Base-by-base conservation (phyloP, 2,329 filamentous ascomycete species). In the Exophiala sp. region DNA sequence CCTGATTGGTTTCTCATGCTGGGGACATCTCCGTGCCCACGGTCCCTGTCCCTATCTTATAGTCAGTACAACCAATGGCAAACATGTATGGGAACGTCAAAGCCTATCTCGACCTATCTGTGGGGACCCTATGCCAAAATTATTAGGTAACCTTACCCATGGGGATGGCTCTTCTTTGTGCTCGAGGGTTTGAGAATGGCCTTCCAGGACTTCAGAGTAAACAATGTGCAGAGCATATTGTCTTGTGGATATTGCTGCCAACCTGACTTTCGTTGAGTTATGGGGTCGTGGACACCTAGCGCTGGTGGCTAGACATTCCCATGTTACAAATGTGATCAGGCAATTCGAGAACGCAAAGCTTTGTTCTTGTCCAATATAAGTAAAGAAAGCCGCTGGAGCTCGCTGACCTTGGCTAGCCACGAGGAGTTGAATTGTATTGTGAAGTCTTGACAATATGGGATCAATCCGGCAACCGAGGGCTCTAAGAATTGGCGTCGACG, bases 401-500 rank as follows among this genome's bases (percentile, higher is more conserved):
- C 7, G 1, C 8, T 18, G 18, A 16, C 34, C 34, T 19, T 19
- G 34, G 34, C 4, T 19, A 2, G 34, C 7, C 34, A 19, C 11
- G 14, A 19, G 5, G 3, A 6, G n/a, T n/a, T 13, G 9, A 8
- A 8, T 10, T 6, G 19, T n/a, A 41, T 24, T 24, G 38, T 41
- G 22, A 19, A 41, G 38, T 13, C 16, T 14, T n/a, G 19, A 23
- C 22, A 41, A n/a, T 13, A 41, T 41, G 22, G 38, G 22, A n/a
- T 23, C 38, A 24, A 24, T 42, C 37, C 29, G 21, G 10, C 30
- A 18, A n/a, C 23, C 11, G 37, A 52, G 29, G 23, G 46, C 45
- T 35, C 73, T 71, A 53, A 70, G 73, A 43, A 72, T 77, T 35
- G 68, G 68, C 4, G 64, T 70, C 19, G 66, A 68, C 48, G 65